These are phyloP conservation scores for Kalmusia sp. DNA, from an alignment of 2,329 filamentous ascomycete species.

Conservation along the genomic window DNA sequence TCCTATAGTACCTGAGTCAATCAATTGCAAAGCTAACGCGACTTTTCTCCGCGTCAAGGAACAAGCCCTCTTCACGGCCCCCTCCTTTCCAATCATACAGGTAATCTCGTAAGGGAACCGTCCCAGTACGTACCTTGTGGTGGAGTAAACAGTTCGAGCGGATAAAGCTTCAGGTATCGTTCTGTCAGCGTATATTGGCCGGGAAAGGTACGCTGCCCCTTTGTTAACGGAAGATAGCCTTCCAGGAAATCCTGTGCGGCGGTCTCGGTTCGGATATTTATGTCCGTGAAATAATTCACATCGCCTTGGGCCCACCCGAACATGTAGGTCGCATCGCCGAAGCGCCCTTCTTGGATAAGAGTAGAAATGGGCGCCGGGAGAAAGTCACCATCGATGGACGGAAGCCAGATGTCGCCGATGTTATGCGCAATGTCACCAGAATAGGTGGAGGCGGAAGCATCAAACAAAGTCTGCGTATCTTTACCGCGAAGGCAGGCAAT, in stretches of 20 bases:
- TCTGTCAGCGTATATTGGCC: neutral
- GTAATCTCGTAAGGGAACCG: too few relatives aligned
- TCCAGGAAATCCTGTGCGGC: conserved; percentile 52
- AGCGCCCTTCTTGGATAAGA: conserved; percentile 50
- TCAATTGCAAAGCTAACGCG: neutral
- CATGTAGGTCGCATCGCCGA: conserved; percentile 52
- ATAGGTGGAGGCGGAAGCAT: conserved; percentile 55
- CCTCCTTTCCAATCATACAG: too few relatives aligned
- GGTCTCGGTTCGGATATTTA: conserved; percentile 47
- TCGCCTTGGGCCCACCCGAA: conserved; percentile 57
- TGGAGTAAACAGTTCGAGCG: conserved; percentile 52
- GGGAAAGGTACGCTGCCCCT: conserved; percentile 28
- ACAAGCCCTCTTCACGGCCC: too few relatives aligned
- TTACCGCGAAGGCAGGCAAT: conserved; percentile 57
- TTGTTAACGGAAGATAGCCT: conserved; percentile 45
- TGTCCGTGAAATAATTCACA: conserved; percentile 52
- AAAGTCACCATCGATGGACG: conserved; percentile 59
- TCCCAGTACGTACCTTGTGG: conserved; percentile 25
- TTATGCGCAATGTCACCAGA: conserved; percentile 43
- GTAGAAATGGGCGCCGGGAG: conserved; percentile 54
- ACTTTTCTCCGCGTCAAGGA: too few relatives aligned
- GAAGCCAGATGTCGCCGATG: conserved; percentile 60
- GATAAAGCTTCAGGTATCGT: conserved; percentile 39
- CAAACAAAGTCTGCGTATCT: conserved; percentile 52
- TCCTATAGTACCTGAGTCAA: neutral